Evolutionary conservation across 2,329 filamentous ascomycete species (phyloP), one percentile per base, ranked within the genome.

Genomic region (Mycosphaerella arachidis): DNA sequence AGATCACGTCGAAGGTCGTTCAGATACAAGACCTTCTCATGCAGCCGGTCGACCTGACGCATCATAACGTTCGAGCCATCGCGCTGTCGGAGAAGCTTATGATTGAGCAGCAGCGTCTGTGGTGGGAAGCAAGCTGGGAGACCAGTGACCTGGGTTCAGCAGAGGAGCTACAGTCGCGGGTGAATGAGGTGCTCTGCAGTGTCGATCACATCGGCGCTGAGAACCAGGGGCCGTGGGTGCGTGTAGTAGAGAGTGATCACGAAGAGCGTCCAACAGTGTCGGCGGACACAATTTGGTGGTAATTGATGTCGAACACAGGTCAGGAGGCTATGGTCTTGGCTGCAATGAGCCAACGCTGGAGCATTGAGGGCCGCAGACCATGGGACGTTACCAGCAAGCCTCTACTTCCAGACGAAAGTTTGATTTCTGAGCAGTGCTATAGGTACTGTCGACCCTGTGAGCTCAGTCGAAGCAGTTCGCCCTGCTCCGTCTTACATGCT

Each of bases 61-160:
- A 46, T 9, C 57, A 63, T 54, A 63, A 65, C 31, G 52, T 63
- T 12, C 57, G 53, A 16, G 63, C 61, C 12, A 37, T 52, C 45
- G 60, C 52, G 13, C 31, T 51, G 27, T 58, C 59, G 13, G 30
- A 51, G n/a, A 24, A 61, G n/a, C 58, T 58, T 2, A 65, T 65
- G 61, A 40, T 63, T 8, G 58, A 59, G 10, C 48, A 61, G 16
- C 61, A 65, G 13, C 53, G 63, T 8, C 33, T 61, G 33, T 67
- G 61, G 61, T 65, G 58, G 53, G 65, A 67, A 48, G 65, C 56
- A 8, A 48, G 53, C 8, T 65, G 45, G 56, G 63, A 65, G 58
- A 63, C 61, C 20, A 30, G n/a, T 24, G 57, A 63, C 46, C 60
- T 67, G 13, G 18, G 35, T 9, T 48, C 50, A 27, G 63, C 60